These are phyloP conservation scores for Claviceps arundinis DNA, from an alignment of 2,329 filamentous ascomycete genomes.

Conservation along the genomic window DNA sequence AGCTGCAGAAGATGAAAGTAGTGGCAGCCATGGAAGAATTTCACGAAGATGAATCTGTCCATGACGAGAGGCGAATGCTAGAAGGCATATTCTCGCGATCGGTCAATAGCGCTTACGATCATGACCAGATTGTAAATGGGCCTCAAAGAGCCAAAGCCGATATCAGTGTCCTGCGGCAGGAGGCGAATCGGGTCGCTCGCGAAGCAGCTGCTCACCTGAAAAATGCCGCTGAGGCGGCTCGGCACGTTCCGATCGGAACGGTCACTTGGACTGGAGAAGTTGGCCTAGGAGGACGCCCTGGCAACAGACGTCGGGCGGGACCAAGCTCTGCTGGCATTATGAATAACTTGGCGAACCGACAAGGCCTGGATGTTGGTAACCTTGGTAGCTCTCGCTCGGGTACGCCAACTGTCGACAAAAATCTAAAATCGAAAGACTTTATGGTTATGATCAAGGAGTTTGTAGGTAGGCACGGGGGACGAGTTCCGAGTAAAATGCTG, in stretches of 20 bases:
- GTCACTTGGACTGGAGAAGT: conserved; percentile 89
- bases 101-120: conserved; percentile 83
- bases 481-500: conserved; percentile 69
- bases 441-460: conserved; percentile 64
- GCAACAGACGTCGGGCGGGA: conserved; percentile 37
- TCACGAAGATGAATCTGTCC: conserved; percentile 35
- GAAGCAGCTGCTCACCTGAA: conserved; percentile 66
- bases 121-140: conserved; percentile 79
- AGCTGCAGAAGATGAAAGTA: conserved; percentile 41
- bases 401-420: conserved; percentile 26
- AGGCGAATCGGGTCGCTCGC: conserved; percentile 68
- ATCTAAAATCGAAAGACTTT: conserved; percentile 47
- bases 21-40: conserved; percentile 54
- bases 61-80: conserved; percentile 66
- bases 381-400: conserved; percentile 32
- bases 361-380: conserved; percentile 33
- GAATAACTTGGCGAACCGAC: conserved; percentile 42
- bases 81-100: conserved; percentile 79
- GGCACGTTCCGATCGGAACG: conserved; percentile 62
- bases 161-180: conserved; percentile 62
- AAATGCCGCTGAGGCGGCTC: conserved; percentile 58
- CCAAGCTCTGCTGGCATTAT: conserved; percentile 42
- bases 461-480: conserved; percentile 62
- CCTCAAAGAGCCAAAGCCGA: conserved; percentile 61
- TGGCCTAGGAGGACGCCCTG: conserved; percentile 62